Conservation (phyloP, 495 filamentous ascomycete genomes). For the Penicillium macrosclerotiorum region DNA sequence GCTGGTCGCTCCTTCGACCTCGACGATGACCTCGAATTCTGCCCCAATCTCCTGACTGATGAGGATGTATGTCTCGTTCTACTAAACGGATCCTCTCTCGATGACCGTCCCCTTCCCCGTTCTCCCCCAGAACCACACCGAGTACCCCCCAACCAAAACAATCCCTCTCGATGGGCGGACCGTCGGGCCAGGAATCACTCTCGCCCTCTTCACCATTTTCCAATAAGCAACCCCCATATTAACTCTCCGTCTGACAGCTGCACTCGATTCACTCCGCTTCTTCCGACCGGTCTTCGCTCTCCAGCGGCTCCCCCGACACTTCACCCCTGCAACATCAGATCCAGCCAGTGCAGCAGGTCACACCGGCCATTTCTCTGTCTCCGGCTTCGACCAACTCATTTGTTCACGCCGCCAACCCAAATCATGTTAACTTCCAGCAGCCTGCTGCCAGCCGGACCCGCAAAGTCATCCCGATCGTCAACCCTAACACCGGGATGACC, state of each 20-base stretch:
- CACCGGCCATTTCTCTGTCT: constrained; percentile 77
- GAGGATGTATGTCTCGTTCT: constrained; percentile 78
- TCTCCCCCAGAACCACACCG: not conserved
- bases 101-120: not conserved
- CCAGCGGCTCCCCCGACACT: constrained; percentile 90
- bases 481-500: constrained; percentile 85
- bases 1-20: constrained; percentile 93
- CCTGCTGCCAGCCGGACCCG: constrained; percentile 81
- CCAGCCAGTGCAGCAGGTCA: constrained; percentile 70
- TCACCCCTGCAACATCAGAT: constrained; percentile 81
- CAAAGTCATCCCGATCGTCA: constrained; percentile 98
- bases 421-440: constrained; percentile 78
- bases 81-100: constrained; percentile 1
- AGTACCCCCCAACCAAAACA: not conserved
- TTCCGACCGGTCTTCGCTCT: constrained; percentile 91
- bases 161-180: constrained; percentile 4
- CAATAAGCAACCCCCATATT: constrained; percentile 8
- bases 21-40: constrained; percentile 96
- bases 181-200: not conserved
- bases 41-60: constrained; percentile 88
- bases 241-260: constrained; percentile 50
- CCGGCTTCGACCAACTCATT: constrained; percentile 65
- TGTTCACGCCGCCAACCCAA: constrained; percentile 56
- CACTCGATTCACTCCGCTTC: constrained; percentile 83
- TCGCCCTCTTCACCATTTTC: not conserved